Conservation (phyloP, 179 eudicot genomes). For the Camellia oleifera region DNA sequence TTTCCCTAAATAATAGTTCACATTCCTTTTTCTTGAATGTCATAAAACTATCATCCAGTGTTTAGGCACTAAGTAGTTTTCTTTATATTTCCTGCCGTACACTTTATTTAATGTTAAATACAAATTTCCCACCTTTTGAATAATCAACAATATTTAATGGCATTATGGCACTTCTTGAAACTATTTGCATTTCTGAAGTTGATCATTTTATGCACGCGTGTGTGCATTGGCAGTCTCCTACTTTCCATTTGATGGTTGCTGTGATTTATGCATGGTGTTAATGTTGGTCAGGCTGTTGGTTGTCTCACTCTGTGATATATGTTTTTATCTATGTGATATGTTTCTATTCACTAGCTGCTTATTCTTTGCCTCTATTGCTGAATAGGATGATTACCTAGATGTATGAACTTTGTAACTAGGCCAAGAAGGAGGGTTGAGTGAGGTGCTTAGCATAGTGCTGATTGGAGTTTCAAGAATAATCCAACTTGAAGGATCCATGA, state of each 20-base stretch:
- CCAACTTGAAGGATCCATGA: background rate
- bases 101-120: background rate
- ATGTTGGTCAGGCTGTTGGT: background rate
- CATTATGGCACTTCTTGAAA: background rate
- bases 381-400: background rate
- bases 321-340: too few relatives aligned
- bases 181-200: background rate
- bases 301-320: background rate
- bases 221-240: too few relatives aligned
- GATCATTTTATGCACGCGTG: background rate
- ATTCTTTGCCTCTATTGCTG: background rate
- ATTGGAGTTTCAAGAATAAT: background rate
- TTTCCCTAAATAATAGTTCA: background rate
- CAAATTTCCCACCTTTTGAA: background rate
- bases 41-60: background rate
- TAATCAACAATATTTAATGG: background rate
- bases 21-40: background rate
- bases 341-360: background rate
- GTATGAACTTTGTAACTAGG: background rate
- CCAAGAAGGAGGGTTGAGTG: background rate
- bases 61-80: background rate
- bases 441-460: background rate
- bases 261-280: background rate
- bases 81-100: background rate
- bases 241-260: background rate